These are phyloP conservation scores for Echeveria elegans DNA, from an alignment of 164 flowering plant species.

Conservation along the genomic window DNA sequence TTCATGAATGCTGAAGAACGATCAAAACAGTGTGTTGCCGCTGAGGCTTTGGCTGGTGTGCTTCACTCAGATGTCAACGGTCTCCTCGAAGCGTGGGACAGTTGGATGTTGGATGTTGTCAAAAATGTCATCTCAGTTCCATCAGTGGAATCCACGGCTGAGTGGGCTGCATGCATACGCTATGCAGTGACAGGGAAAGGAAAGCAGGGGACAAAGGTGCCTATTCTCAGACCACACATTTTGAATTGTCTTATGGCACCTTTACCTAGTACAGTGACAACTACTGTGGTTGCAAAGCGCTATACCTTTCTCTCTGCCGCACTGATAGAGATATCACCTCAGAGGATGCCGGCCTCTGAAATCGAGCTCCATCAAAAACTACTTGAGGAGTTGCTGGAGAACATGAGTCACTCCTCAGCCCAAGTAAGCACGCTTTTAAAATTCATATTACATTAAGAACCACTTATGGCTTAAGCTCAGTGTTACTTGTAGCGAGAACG, in stretches of 20 bases:
- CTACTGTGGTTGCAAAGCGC: conserved; percentile 77
- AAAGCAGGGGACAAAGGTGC: conserved; percentile 65
- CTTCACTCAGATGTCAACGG: conserved; percentile 87
- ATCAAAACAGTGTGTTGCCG: conserved; percentile 97
- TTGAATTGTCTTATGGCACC: conserved; percentile 68
- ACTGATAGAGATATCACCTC: conserved; percentile 73
- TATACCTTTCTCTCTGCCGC: conserved; percentile 84
- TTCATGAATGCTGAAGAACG: conserved; percentile 81
- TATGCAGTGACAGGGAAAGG: conserved; percentile 98
- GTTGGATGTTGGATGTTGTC: conserved; percentile 63
- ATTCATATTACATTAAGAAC: not conserved
- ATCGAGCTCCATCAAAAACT: conserved; percentile 53
- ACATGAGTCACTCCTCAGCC: conserved; percentile 90
- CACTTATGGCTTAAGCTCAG: not conserved
- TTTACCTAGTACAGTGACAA: conserved; percentile 62
- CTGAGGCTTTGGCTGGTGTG: conserved; percentile 91
- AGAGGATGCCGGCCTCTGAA: conserved; percentile 62
- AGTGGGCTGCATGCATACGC: conserved; percentile 96
- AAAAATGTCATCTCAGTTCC: conserved; percentile 64
- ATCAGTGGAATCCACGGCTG: conserved; percentile 87
- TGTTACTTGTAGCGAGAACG: not conserved
- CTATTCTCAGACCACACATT: conserved; percentile 67
- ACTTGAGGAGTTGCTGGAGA: conserved; percentile 60
- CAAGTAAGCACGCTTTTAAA: conserved; percentile 46
- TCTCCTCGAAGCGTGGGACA: conserved; percentile 72